A percentile compares a stretch with the other conserved stretches of the same genome.
Evolutionary conservation across 352 stramenopile species (phyloP).

Genomic region (Pythium aquatile): DNA sequence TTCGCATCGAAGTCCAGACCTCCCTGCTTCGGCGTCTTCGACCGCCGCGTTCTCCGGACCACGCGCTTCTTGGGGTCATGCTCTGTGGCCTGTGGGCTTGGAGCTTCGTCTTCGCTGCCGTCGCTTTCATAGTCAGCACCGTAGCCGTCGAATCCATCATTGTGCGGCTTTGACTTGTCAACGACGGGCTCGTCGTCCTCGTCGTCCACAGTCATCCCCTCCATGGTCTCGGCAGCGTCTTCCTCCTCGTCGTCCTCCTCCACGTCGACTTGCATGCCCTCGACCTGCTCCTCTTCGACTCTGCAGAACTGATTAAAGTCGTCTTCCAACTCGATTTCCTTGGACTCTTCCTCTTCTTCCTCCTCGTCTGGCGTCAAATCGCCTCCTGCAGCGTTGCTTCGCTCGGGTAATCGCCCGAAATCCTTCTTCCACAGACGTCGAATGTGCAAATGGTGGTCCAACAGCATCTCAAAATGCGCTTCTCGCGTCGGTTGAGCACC

Average conservation of each 20-base stretch:
- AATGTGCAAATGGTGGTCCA: conserved; percentile 81
- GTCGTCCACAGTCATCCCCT: conserved; percentile 24
- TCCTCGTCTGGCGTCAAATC: conserved; percentile 13
- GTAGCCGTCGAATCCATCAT: conserved; percentile 39
- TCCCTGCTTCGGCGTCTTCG: neutral
- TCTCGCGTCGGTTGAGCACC: conserved; percentile 50
- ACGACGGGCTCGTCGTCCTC: conserved; percentile 4
- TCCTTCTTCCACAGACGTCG: conserved; percentile 80
- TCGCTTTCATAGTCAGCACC: conserved; percentile 67
- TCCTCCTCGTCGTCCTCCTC: conserved; percentile 2
- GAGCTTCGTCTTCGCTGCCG: conserved; percentile 42
- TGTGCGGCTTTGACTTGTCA: conserved; percentile 1
- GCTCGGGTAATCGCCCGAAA: conserved; percentile 67
- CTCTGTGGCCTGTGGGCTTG: neutral
- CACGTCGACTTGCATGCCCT: conserved; percentile 14
- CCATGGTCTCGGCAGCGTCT: conserved; percentile 10
- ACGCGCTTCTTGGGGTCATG: conserved; percentile 5
- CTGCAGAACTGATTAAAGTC: conserved; percentile 14
- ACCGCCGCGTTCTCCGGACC: conserved; percentile 14
- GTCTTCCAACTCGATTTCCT: conserved; percentile 10
- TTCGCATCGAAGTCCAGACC: neutral
- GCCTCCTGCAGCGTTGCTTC: neutral
- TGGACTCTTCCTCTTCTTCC: conserved; percentile 19
- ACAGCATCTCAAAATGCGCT: conserved; percentile 68
- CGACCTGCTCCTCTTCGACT: conserved; percentile 8